Percentiles rank a stretch among this genome's conserved stretches.
These are phyloP conservation scores for Rhododendron ferrugineum DNA, from an alignment of 148 eudicot species.

Conservation along the genomic window DNA sequence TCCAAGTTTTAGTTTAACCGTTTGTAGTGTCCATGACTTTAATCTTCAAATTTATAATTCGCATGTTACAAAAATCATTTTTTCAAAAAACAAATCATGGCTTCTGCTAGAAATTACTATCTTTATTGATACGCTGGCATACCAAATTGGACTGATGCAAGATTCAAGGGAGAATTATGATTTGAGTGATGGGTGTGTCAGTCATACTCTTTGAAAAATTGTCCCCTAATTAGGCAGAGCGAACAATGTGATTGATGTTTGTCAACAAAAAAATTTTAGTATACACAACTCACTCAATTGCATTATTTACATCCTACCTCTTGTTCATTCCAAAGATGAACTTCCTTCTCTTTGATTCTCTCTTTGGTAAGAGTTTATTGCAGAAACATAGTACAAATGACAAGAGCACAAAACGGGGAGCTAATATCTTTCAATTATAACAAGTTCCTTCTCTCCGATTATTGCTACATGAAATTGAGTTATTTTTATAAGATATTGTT, in stretches of 20 bases:
- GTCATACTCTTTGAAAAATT: no score
- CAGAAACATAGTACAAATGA: background rate
- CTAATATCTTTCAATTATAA: background rate
- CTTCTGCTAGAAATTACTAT: background rate
- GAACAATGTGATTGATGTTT: background rate
- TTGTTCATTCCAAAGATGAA: background rate
- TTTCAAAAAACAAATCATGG: background rate
- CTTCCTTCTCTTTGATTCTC: background rate
- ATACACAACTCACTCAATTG: background rate
- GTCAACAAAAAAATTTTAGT: background rate
- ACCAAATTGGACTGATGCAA: background rate
- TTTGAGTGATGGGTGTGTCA: no score
- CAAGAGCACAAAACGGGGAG: background rate
- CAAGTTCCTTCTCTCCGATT: background rate
- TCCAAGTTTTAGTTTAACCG: no score
- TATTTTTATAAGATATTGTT: no score
- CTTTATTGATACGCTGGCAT: background rate
- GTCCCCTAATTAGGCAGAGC: no score
- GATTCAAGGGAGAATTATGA: background rate
- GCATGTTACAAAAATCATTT: background rate
- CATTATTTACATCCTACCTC: background rate
- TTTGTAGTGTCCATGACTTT: no score
- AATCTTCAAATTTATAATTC: no score
- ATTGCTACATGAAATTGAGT: background rate
- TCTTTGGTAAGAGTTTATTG: background rate